Base-by-base conservation (phyloP, 2,329 filamentous ascomycete genomes). In the Aureobasidium sp. region DNA sequence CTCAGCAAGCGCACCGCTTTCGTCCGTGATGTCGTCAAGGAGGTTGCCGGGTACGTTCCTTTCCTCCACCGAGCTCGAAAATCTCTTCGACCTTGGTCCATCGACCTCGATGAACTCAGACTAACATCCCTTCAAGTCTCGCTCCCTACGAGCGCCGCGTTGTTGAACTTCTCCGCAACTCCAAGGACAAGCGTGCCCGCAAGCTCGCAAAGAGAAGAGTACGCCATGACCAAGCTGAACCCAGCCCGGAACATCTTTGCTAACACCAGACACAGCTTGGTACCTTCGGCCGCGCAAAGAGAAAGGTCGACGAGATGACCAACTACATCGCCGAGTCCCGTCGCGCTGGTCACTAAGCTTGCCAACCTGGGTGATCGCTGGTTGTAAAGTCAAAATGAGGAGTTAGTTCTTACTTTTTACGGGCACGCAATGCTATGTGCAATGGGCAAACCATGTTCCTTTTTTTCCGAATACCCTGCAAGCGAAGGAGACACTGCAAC, bases 161-260 rank as follows among this genome's bases (percentile, higher is more conserved):
- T 73, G 96, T 99, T 78, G 94, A 99, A 87, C 84, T 99, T 78
- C 89, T 99, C 81, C 91, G 94, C 76, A 99, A 99, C 89, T 88
- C 86, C 84, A 95, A 96, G 85, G 94, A 99, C 83, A 97, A 97
- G 90, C 91, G 93, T 81, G 93, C 93, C 75, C 87, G 93, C 74
- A 97, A 97, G 88, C 90, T 97, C 76, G 93, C 93, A 75, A 97
- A 97, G 92, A 97, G 96, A 90, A 88, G 93, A 81, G 89, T 93
- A 86, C 71, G 88, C 85, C 62, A 61, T 29, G 63, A 45, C 59
- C 59, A 39, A 11, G 25, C n/a, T 12, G 37, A 15, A 17, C 51
- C 68, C 70, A 67, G 71, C 67, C 51, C 66, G 27, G 62, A 45
- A 56, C 17, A 41, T 5, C 15, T 25, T 14, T 27, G 53, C 49